Evolutionary conservation across 1,284 basidiomycete genomes (phyloP), one percentile per base, ranked within the genome.

Genomic region (Paramarasmius palmivorus): DNA sequence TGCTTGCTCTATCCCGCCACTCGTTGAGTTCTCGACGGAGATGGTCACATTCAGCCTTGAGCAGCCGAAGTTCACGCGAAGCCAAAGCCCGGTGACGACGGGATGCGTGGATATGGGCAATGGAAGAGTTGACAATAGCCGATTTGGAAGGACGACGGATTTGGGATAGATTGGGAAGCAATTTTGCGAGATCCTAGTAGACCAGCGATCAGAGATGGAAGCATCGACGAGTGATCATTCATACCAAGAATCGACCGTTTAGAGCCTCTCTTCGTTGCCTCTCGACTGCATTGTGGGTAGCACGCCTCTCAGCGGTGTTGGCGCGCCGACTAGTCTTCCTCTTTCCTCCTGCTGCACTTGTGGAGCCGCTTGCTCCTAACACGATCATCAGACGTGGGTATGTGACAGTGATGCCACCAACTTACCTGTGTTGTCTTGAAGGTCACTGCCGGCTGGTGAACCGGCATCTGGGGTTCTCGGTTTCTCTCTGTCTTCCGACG

Each of bases 211-310:
- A 53, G 15, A 45, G 44, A 47, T 57, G 26, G 40, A 48, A 51
- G 39, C 40, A 49, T 49, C 37, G 17, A 46, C 35, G 12, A 32
- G 55, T 23, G 23, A 63, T 56, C 49, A 45, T 48, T 77, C 84
- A 63, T 65, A 87, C 90, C 63, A 95, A 75, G 77, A 97, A 97
- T 57, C 93, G 83, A 50, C 88, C 82, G 69, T 97, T 97, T 57
- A 97, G 76, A 32, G 91, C 94, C 76, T 97, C 95, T 55, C 94
- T 79, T 50, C 95, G 83, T 64, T 91, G 90, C 54, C 95, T 81
- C 75, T 97, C 95, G 55, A 96, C 92, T 29, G 95, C 95, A 66
- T 98, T 98, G 75, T 97, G 94, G 36, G 91, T 93, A 5, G 93
- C 92, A 46, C 94, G 80, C 68, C 93, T 90, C 70, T 96, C 95